A percentile compares a stretch with the other conserved stretches of the same genome.
Conservation (phyloP, 495 filamentous ascomycete species). For the Daldinia vernicosa region DNA sequence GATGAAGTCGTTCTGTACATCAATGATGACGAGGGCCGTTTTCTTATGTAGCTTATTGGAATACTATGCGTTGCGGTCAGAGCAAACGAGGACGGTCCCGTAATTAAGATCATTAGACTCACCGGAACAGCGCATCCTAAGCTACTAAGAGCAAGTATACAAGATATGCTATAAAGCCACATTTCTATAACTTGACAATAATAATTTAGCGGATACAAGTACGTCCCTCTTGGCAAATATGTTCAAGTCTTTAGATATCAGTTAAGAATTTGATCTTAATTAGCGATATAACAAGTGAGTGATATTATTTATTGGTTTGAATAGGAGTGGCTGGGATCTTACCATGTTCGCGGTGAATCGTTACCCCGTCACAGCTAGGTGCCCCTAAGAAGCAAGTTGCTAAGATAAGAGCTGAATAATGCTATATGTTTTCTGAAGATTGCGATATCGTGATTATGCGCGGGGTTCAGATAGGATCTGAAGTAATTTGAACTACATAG, state of each 20-base stretch:
- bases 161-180: constrained; percentile 9
- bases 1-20: constrained; percentile 49
- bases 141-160: constrained; percentile 5
- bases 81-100: background rate
- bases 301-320: background rate
- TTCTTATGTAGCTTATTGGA: constrained; percentile 41
- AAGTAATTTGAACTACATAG: too few relatives aligned
- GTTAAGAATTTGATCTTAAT: background rate
- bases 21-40: constrained; percentile 45
- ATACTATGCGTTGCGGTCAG: constrained; percentile 18
- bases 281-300: background rate
- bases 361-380: background rate
- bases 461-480: background rate
- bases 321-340: background rate
- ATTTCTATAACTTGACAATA: constrained; percentile 13
- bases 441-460: background rate
- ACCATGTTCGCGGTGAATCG: too few relatives aligned
- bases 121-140: constrained; percentile 26
- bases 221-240: background rate
- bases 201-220: background rate
- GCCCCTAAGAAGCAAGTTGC: too few relatives aligned
- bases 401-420: background rate
- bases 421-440: background rate
- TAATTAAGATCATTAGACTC: constrained; percentile 1
- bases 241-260: background rate